These are phyloP conservation scores for Nicotiana knightiana DNA, from an alignment of 257 asterid species.

Conservation along the genomic window DNA sequence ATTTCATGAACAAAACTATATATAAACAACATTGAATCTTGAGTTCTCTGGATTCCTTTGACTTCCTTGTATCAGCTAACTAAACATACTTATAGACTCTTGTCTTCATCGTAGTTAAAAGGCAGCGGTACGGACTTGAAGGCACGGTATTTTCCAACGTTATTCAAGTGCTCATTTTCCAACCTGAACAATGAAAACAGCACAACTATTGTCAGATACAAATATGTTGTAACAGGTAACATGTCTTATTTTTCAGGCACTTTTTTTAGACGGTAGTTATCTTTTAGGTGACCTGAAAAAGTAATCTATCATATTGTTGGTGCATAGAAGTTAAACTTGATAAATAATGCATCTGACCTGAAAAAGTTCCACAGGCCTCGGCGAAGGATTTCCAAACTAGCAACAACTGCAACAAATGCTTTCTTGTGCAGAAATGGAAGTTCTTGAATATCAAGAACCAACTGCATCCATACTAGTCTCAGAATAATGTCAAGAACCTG, in stretches of 20 bases:
- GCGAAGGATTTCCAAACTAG: constrained; percentile 74
- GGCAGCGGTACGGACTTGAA: constrained; percentile 77
- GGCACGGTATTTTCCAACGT: constrained; percentile 70
- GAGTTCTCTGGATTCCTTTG: background rate
- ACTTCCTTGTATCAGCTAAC: background rate
- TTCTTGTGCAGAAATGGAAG: constrained; percentile 46
- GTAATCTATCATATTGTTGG: background rate
- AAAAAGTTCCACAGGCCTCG: constrained; percentile 90
- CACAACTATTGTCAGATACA: background rate
- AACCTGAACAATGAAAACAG: constrained; percentile 33
- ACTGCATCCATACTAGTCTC: constrained; percentile 92
- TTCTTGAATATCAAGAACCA: constrained; percentile 49
- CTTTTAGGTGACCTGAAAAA: background rate
- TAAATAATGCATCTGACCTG: constrained; percentile 37
- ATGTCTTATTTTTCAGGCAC: background rate
- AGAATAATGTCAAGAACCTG: constrained; percentile 62
- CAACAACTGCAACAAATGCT: constrained; percentile 54
- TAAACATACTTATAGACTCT: constrained; percentile 14
- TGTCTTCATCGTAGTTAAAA: constrained; percentile 60
- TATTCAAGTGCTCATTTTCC: constrained; percentile 85
- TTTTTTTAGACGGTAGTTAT: background rate
- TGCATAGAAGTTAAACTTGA: background rate
- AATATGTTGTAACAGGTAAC: background rate
- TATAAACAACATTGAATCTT: background rate
- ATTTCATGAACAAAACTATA: too few relatives aligned